phyloP scores from a whole-genome alignment of 352 stramenopile genomes.

The Pythium diclinum region DNA sequence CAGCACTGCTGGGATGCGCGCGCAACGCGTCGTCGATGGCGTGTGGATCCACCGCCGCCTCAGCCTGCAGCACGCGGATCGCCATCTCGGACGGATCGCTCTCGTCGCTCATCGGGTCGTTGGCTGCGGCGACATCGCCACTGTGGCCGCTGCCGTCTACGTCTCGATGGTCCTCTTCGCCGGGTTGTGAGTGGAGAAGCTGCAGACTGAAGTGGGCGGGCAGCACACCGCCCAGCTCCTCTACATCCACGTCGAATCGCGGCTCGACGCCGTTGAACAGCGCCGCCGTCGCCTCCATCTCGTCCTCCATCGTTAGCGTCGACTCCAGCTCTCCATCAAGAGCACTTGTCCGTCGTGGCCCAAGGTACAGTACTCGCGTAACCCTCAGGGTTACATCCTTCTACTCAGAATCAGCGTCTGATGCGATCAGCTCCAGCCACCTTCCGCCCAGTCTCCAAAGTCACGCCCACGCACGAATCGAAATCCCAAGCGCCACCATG shows the following conservation, averaged over 20 bases:
- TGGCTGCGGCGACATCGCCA: background rate
- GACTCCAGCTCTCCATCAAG: background rate
- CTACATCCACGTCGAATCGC: slow-evolving; percentile 49
- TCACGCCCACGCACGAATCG: background rate
- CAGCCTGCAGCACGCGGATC: slow-evolving; percentile 28
- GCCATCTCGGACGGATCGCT: slow-evolving; percentile 21
- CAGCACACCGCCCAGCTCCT: slow-evolving; percentile 44
- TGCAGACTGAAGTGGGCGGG: slow-evolving; percentile 46
- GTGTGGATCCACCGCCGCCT: slow-evolving; percentile 22
- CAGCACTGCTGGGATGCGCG: slow-evolving; percentile 1
- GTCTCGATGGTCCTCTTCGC: slow-evolving; percentile 21
- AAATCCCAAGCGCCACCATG: slow-evolving; percentile 33
- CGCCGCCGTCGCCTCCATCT: slow-evolving; percentile 47
- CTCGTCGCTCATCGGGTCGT: background rate
- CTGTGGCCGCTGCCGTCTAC: background rate
- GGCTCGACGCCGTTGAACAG: slow-evolving; percentile 48
- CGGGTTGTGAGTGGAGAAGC: slow-evolving; percentile 29
- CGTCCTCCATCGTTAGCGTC: slow-evolving; percentile 33
- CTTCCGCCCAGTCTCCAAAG: background rate
- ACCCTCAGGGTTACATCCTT: background rate
- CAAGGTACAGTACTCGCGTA: background rate
- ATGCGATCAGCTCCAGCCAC: background rate
- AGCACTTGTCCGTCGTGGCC: background rate
- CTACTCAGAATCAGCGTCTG: background rate
- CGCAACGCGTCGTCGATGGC: slow-evolving; percentile 28